A percentile compares a stretch with the other conserved stretches of the same genome.
Conservation (phyloP, 2,329 filamentous ascomycete genomes). For the Lizonia empirigonia region DNA sequence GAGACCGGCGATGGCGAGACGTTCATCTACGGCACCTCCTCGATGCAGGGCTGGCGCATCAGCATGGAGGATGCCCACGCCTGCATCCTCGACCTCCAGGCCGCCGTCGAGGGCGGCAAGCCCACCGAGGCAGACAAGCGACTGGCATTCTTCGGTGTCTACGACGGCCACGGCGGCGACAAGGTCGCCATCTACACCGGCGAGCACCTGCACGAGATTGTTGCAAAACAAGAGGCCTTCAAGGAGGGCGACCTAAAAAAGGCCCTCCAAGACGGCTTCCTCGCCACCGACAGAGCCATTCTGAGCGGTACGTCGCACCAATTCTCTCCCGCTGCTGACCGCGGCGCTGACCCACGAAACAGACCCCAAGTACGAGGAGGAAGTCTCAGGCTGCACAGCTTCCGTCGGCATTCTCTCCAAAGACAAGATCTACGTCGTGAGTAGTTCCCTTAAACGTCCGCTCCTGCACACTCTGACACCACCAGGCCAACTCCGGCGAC, state of each 20-base stretch:
- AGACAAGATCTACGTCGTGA: slow-evolving; percentile 92
- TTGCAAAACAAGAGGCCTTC: slow-evolving; percentile 93
- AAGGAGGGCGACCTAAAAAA: slow-evolving; percentile 90
- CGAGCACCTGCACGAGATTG: slow-evolving; percentile 90
- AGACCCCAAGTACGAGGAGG: slow-evolving; percentile 97
- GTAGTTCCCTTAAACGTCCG: slow-evolving; percentile 56
- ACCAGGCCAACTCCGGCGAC: slow-evolving; percentile 92
- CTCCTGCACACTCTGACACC: slow-evolving; percentile 19
- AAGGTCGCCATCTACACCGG: slow-evolving; percentile 94
- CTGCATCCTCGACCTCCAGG: slow-evolving; percentile 83
- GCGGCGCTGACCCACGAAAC: slow-evolving; percentile 39
- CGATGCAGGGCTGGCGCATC: slow-evolving; percentile 99
- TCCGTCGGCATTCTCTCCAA: slow-evolving; percentile 87
- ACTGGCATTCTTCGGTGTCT: slow-evolving; percentile 96
- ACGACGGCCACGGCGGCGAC: slow-evolving; percentile 96
- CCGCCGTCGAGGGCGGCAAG: slow-evolving; percentile 59
- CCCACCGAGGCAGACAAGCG: slow-evolving; percentile 70
- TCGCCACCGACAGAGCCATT: slow-evolving; percentile 94
- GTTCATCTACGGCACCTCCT: slow-evolving; percentile 90
- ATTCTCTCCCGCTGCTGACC: slow-evolving; percentile 9
- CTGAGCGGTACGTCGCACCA: slow-evolving; percentile 74
- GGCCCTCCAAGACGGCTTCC: slow-evolving; percentile 94
- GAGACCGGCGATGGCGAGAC: slow-evolving; percentile 90
- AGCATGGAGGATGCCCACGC: slow-evolving; percentile 99
- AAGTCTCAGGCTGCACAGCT: slow-evolving; percentile 96